phyloP scores from a whole-genome alignment of 1,284 basidiomycete genomes.

The Melampsora occidentalis region DNA sequence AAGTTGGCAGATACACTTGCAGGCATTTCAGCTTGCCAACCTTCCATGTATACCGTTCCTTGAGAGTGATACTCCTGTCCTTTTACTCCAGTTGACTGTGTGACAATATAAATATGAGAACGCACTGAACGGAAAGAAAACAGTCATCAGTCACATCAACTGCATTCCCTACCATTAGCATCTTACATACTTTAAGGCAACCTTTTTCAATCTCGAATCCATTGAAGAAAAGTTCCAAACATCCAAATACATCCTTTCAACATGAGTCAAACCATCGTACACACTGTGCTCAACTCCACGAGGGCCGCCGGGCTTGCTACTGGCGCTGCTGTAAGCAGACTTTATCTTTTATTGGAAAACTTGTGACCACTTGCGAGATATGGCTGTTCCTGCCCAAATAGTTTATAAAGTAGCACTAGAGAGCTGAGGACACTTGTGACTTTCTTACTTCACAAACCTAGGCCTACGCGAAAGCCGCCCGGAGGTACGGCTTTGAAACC shows the following conservation, averaged over 20 bases:
- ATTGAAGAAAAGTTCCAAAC: not conserved
- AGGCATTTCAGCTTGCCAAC: not conserved
- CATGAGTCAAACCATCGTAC: not conserved
- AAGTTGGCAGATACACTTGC: not conserved
- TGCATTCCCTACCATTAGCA: not conserved
- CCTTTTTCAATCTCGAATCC: not conserved
- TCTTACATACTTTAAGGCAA: not conserved
- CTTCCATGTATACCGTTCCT: not conserved
- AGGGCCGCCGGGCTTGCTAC: conserved; percentile 2
- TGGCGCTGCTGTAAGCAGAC: conserved; percentile 2
- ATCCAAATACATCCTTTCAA: not conserved
- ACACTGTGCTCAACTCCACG: conserved; percentile 8
- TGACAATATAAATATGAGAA: not conserved
- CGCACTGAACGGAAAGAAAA: not conserved
- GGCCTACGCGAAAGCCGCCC: conserved; percentile 44
- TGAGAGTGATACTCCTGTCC: not conserved
- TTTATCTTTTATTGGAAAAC: not conserved
- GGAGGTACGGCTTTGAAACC: conserved; percentile 40
- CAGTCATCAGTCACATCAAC: not conserved
- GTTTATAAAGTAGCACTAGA: not conserved
- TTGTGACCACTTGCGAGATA: not conserved
- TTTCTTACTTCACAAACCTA: conserved; percentile 6
- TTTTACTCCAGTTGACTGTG: not conserved
- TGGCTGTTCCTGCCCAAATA: not conserved
- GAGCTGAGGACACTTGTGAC: not conserved